Evolutionary conservation across 1,139 yeast genomes (phyloP).

Genomic region (Casaregolazyma lundiana): DNA sequence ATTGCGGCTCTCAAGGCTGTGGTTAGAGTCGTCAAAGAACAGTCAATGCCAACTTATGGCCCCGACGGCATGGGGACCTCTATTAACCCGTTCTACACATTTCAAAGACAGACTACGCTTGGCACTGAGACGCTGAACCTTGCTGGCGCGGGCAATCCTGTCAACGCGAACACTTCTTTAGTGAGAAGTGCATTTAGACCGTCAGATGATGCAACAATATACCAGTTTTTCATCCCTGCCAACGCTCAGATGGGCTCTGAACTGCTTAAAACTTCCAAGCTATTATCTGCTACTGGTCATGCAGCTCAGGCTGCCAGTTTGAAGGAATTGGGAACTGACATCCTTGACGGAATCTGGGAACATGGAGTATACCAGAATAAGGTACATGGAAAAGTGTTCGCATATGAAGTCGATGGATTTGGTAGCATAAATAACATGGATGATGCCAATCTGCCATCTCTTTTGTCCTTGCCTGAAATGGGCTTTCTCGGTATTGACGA

Average conservation of each 20-base stretch:
- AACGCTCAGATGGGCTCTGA: slow-evolving; percentile 75
- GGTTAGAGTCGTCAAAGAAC: slow-evolving; percentile 53
- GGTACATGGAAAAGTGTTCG: slow-evolving; percentile 68
- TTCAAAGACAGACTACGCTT: slow-evolving; percentile 66
- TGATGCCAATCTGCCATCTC: slow-evolving; percentile 85
- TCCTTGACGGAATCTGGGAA: slow-evolving; percentile 55
- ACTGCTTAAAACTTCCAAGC: slow-evolving; percentile 36
- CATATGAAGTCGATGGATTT: slow-evolving; percentile 86
- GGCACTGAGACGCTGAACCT: slow-evolving; percentile 81
- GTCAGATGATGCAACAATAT: slow-evolving; percentile 80
- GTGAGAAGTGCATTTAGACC: slow-evolving; percentile 87
- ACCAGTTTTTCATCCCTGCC: slow-evolving; percentile 80
- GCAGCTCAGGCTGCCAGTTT: slow-evolving; percentile 28
- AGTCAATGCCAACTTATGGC: slow-evolving; percentile 60
- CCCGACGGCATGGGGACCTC: slow-evolving; percentile 45
- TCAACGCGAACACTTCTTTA: slow-evolving; percentile 62
- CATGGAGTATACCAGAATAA: slow-evolving; percentile 67
- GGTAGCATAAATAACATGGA: slow-evolving; percentile 77
- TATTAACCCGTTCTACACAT: slow-evolving; percentile 44
- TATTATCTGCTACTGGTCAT: slow-evolving; percentile 24
- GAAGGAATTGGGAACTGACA: slow-evolving; percentile 39
- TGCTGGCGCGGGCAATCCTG: slow-evolving; percentile 81
- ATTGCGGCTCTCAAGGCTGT: slow-evolving; percentile 51
- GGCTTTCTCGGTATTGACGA: slow-evolving; percentile 56
- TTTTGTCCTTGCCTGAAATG: slow-evolving; percentile 74